Evolutionary conservation across 73 alveolate genomes (phyloP), one percentile per base, ranked within the genome.

Genomic region (Symbiodinium natans): DNA sequence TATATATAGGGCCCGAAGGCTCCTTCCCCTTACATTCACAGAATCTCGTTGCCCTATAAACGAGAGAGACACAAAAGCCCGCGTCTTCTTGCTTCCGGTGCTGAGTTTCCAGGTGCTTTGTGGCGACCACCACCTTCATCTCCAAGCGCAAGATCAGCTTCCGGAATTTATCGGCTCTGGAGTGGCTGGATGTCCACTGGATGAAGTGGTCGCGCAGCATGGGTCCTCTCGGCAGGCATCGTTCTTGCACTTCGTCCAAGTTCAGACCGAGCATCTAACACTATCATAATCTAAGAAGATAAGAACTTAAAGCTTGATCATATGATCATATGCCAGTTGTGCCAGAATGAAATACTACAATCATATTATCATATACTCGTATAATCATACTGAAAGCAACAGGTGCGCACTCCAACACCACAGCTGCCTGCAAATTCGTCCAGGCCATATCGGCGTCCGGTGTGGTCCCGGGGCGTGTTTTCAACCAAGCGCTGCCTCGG

Each of bases 41-140:
- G 10, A 68, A 6, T 29, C 31, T 29, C 7, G 34, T n/a, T n/a
- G 29, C 21, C 21, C 74, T 54, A 54, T 21, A 54, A 54, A 54
- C 13, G 21, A 54, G 21, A 21, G 21, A 15, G 74, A 13, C 74
- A 15, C 74, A 13, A 54, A 54, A 54, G 74, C 21, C 74, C 21
- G 21, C 74, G 74, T 54, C 29, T 21, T 15, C 21, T 54, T 54
- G 13, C 21, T 54, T 54, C 21, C 21, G 74, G 21, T 54, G 13
- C 59, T 46, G 59, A 36, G 33, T 27, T 25, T 68, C 97, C 83
- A 90, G 39, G 88, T 90, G 97, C 75, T 90, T 90, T 31, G 97
- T 90, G 74, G 97, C 97, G 74, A 90, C 97, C 48, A 90, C 97
- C 89, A 90, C 97, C 52, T 90, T 90, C 97, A 90, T 90, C 88